Evolutionary conservation across 2,329 filamentous ascomycete species (phyloP).

Genomic region (Cladosporium sp.): DNA sequence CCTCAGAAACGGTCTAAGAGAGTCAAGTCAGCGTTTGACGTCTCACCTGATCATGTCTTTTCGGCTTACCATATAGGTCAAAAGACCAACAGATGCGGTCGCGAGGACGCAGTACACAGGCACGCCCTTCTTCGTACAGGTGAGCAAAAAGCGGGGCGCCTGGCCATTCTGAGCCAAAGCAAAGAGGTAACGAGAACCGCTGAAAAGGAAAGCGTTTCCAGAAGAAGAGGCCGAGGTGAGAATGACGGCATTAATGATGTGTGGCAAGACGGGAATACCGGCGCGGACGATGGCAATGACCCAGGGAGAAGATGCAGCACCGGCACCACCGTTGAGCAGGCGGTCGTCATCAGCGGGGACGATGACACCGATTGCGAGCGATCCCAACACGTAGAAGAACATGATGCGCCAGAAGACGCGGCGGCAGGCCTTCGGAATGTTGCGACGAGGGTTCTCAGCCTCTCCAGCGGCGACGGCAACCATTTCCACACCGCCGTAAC

Average conservation of each 20-base stretch:
- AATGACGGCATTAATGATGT: constrained; percentile 70
- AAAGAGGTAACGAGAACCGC: constrained; percentile 48
- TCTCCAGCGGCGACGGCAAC: constrained; percentile 53
- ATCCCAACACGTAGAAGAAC: constrained; percentile 52
- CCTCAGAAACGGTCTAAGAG: constrained; percentile 25
- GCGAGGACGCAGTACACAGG: constrained; percentile 58
- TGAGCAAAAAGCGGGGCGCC: constrained; percentile 45
- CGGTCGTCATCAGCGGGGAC: constrained; percentile 25
- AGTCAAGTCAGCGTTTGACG: neutral
- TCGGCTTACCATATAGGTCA: constrained; percentile 44
- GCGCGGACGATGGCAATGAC: constrained; percentile 66
- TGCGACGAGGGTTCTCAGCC: constrained; percentile 46
- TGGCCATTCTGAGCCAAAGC: constrained; percentile 45
- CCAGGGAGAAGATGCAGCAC: constrained; percentile 44
- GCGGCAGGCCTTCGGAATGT: constrained; percentile 45
- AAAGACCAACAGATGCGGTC: constrained; percentile 47
- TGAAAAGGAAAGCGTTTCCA: constrained; percentile 59
- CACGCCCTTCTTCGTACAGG: constrained; percentile 71
- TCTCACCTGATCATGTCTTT: neutral
- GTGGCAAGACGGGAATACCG: constrained; percentile 60
- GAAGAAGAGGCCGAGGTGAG: constrained; percentile 66
- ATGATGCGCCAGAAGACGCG: constrained; percentile 31
- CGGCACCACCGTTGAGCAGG: constrained; percentile 29
- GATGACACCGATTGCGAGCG: constrained; percentile 36
- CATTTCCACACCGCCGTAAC: constrained; percentile 49